These are phyloP conservation scores for Russula sp. DNA, from an alignment of 768 basidiomycete genomes.

Conservation along the genomic window DNA sequence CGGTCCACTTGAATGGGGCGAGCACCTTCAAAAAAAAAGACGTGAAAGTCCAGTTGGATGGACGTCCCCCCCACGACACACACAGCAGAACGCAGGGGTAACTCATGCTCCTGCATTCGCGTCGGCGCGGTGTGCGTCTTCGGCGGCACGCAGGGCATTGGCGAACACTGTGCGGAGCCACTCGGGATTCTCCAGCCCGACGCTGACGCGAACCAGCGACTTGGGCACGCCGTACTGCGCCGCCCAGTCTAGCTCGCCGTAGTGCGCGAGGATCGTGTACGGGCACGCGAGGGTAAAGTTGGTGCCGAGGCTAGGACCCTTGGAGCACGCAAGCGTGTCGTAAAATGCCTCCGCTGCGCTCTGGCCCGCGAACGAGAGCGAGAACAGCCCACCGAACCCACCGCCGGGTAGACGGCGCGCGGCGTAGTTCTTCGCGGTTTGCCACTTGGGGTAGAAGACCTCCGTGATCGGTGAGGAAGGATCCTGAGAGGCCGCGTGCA, in stretches of 20 bases:
- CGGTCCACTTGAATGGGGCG: constrained; percentile 13
- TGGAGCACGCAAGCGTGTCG: constrained; percentile 74
- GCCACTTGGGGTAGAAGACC: constrained; percentile 87
- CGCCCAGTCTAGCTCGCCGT: constrained; percentile 87
- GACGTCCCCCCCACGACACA: constrained; percentile 4
- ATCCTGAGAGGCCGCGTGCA: constrained; percentile 52
- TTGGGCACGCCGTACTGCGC: constrained; percentile 77
- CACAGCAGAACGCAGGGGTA: neutral
- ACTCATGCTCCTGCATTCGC: neutral
- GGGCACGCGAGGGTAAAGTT: constrained; percentile 96
- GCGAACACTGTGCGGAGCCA: constrained; percentile 53
- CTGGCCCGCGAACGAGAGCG: constrained; percentile 69
- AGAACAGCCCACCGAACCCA: constrained; percentile 79
- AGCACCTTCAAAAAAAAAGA: neutral
- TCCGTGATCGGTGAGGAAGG: constrained; percentile 47
- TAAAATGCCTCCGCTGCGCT: constrained; percentile 75
- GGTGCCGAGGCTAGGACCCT: constrained; percentile 90
- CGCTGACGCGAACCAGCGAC: constrained; percentile 78
- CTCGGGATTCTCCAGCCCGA: constrained; percentile 79
- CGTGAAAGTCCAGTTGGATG: constrained; percentile 20
- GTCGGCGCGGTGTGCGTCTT: constrained; percentile 32
- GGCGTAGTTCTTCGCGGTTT: constrained; percentile 65
- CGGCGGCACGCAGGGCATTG: constrained; percentile 67
- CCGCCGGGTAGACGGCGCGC: constrained; percentile 43
- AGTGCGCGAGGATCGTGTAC: constrained; percentile 91